Evolutionary conservation across 1,139 yeast species (phyloP).

Genomic region (Zygoascus sp.): DNA sequence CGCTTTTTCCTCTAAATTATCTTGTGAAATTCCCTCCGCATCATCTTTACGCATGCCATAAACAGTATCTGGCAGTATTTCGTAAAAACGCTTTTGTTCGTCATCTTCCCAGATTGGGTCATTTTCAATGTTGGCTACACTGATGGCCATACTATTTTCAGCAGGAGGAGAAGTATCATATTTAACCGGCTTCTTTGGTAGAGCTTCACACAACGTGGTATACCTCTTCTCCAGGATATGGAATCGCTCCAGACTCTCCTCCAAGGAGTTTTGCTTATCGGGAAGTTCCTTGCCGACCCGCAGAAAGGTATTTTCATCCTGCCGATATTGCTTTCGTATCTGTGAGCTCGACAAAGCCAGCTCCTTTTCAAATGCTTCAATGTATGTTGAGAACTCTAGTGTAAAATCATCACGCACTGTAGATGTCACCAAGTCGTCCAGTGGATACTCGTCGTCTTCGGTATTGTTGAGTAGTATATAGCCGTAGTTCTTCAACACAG

Average conservation of each 20-base stretch:
- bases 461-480: constrained; percentile 11
- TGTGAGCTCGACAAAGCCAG: constrained; percentile 38
- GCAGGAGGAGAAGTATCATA: constrained; percentile 27
- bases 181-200: constrained; percentile 36
- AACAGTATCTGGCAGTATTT: constrained; percentile 38
- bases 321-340: constrained; percentile 38
- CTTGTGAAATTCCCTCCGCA: too few relatives aligned
- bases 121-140: constrained; percentile 18
- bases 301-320: constrained; percentile 53
- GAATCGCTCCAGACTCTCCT: constrained; percentile 38
- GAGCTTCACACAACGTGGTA: constrained; percentile 45
- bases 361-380: constrained; percentile 42
- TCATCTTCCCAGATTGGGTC: constrained; percentile 60
- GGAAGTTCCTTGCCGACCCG: constrained; percentile 63
- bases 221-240: constrained; percentile 43
- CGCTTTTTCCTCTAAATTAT: constrained; percentile 15
- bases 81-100: constrained; percentile 61
- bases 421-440: constrained; percentile 2
- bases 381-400: constrained; percentile 41
- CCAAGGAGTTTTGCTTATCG: constrained; percentile 45
- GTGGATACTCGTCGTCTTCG: not conserved
- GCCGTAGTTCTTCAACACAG: constrained; percentile 50
- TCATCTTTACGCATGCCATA: constrained; percentile 7
- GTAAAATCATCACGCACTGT: not conserved
- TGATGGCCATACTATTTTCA: constrained; percentile 26